Base-by-base conservation (phyloP, 495 filamentous ascomycete species). In the Apiosordaria backusii region DNA sequence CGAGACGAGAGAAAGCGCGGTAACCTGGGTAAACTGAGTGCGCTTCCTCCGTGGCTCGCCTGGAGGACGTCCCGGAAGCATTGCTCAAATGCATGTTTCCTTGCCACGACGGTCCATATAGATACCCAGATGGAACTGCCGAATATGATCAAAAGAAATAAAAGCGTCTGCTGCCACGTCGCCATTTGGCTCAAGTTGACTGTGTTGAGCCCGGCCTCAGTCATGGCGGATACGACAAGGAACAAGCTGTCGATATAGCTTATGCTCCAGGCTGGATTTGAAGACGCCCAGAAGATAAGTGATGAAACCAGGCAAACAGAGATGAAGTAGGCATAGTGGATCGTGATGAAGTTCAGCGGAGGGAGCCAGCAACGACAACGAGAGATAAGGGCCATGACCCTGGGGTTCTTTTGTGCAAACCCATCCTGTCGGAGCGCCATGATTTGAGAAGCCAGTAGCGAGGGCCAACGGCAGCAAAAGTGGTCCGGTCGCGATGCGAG, bases 151-250 rank as follows among this genome's bases (percentile, higher is more conserved):
- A 92, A 80, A 4, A 88, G 22, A 74, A 92, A 95, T 13, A 96
- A 82, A 18, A 94, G 71, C 10, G 84, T 74, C 71, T 96, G 93
- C 72, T 96, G 93, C 73, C 89, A 90, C 1, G 86, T 90, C 50
- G 90, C 95, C 67, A 96, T 78, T 58, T 85, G 80, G 62, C 86
- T 90, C 63, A 88, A 64, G 74, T 85, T 76, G 74, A 88, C 84
- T 23, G 87, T 90, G 65, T 91, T 92, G 35, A 93, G 78, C 0
- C 90, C 90, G 35, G 92, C 89, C 61, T 88, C 83, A 18, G 91
- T 93, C 86, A 95, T 94, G 24, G 92, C 91, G 67, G 86, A 90
- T 53, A 90, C 86, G 55, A 86, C 85, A 50, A 96, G 74, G 72
- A 94, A 97, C 13, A 96, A 78, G 15, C 87, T 84, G 73, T 96